Evolutionary conservation across 2,329 filamentous ascomycete genomes (phyloP).

Genomic region (Cadophora malorum): DNA sequence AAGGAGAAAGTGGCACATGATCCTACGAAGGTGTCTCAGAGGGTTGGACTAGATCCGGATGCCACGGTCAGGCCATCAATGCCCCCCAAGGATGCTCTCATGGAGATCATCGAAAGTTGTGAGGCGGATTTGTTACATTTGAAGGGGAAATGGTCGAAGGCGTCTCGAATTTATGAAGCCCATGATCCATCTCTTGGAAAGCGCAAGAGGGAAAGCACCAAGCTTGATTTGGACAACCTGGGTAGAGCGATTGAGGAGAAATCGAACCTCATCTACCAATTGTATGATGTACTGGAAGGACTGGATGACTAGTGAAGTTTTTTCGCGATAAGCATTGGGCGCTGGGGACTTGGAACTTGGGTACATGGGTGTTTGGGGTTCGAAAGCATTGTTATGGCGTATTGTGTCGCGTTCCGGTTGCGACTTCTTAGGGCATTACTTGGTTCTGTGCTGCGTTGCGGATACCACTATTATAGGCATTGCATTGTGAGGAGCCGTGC

Average conservation of each 20-base stretch:
- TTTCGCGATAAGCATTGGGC: neutral
- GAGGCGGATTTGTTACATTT: constrained; percentile 9
- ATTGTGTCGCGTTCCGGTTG: neutral
- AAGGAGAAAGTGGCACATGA: neutral
- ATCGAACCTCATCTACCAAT: constrained; percentile 78
- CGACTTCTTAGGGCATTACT: neutral
- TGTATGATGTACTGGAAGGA: constrained; percentile 71
- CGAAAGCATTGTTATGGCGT: neutral
- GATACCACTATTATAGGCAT: neutral
- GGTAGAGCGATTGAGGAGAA: constrained; percentile 65
- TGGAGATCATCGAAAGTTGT: constrained; percentile 23
- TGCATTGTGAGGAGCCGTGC: constrained; percentile 4
- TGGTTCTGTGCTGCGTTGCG: neutral
- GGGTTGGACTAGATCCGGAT: neutral
- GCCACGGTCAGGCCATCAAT: constrained; percentile 9
- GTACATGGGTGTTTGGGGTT: neutral
- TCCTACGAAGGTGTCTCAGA: neutral
- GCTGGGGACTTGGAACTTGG: neutral
- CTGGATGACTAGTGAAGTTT: neutral
- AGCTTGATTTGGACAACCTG: neutral
- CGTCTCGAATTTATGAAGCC: neutral
- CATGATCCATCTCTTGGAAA: constrained; percentile 14
- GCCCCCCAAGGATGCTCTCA: constrained; percentile 14
- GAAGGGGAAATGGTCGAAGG: constrained; percentile 5
- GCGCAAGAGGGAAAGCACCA: constrained; percentile 11